Evolutionary conservation across 805 yeast genomes (phyloP).

Genomic region (Candida maesae): DNA sequence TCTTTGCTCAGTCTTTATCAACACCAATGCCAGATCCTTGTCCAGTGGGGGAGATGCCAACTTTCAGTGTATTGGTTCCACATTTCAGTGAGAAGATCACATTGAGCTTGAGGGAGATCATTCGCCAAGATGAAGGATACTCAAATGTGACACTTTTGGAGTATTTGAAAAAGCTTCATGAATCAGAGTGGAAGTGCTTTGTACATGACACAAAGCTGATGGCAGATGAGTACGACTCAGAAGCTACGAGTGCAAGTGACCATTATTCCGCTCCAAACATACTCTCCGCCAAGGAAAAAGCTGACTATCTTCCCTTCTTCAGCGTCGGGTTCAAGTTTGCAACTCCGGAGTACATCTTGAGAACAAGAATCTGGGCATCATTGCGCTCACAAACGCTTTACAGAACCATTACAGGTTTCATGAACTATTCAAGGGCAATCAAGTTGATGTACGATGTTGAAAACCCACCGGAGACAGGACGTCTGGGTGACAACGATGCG

Average conservation of each 20-base stretch:
- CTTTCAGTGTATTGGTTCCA: constrained; percentile 80
- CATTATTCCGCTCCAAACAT: constrained; percentile 13
- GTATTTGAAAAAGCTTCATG: constrained; percentile 61
- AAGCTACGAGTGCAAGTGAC: constrained; percentile 13
- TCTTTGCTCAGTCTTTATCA: constrained; percentile 85
- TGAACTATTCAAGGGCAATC: constrained; percentile 67
- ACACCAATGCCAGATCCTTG: constrained; percentile 78
- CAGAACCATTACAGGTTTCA: constrained; percentile 70
- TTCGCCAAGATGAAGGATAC: constrained; percentile 62
- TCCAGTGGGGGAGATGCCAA: constrained; percentile 67
- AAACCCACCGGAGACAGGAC: constrained; percentile 31
- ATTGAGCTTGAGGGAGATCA: constrained; percentile 71
- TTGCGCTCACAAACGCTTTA: constrained; percentile 69
- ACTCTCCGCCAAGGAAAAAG: constrained; percentile 24
- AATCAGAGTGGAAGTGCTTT: constrained; percentile 67
- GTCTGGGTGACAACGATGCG: constrained; percentile 28
- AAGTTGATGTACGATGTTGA: constrained; percentile 60
- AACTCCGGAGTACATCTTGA: constrained; percentile 50
- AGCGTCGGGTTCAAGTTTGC: constrained; percentile 64
- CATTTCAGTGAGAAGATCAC: constrained; percentile 83
- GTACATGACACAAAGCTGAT: constrained; percentile 61
- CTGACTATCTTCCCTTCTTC: constrained; percentile 53
- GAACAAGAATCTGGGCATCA: constrained; percentile 79
- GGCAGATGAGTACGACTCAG: constrained; percentile 42
- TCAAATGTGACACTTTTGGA: constrained; percentile 63